Evolutionary conservation across 257 asterid genomes (phyloP).

Genomic region (Salvia rosmarinus): DNA sequence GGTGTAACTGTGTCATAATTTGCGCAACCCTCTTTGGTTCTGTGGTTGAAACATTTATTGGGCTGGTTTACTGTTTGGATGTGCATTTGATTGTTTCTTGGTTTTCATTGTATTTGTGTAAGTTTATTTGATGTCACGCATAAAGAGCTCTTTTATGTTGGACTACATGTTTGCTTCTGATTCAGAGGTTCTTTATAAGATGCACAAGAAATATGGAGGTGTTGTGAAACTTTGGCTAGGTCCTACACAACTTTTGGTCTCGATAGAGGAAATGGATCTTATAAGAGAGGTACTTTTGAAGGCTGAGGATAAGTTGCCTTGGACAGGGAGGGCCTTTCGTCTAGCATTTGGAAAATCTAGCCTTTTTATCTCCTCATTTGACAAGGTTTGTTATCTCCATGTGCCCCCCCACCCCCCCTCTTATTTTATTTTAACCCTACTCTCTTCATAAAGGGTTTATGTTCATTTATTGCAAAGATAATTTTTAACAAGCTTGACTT

Average conservation of each 20-base stretch:
- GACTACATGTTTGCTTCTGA: not conserved
- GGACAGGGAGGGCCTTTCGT: constrained; percentile 49
- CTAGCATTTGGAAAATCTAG: constrained; percentile 42
- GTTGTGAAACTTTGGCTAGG: constrained; percentile 51
- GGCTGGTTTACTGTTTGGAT: constrained; percentile 16
- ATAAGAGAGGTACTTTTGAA: constrained; percentile 46
- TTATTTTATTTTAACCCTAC: too few species aligned
- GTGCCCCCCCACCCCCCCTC: not conserved
- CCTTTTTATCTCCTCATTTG: constrained; percentile 40
- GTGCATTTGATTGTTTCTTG: not conserved
- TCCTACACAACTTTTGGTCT: constrained; percentile 50
- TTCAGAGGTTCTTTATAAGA: constrained; percentile 39
- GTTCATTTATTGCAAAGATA: constrained; percentile 4
- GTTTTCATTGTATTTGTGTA: constrained; percentile 13
- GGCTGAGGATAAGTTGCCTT: constrained; percentile 53
- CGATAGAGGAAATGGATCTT: constrained; percentile 43
- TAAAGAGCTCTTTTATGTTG: not conserved
- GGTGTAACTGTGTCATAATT: not conserved
- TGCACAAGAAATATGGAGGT: constrained; percentile 46
- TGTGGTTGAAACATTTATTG: not conserved
- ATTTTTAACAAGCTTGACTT: not conserved
- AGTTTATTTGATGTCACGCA: constrained; percentile 6
- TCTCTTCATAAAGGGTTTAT: not conserved
- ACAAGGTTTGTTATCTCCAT: constrained; percentile 39
- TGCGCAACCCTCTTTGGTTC: not conserved